Evolutionary conservation across 306 rosid species (phyloP), one percentile per base, ranked within the genome.

Genomic region (Lupinus albus): DNA sequence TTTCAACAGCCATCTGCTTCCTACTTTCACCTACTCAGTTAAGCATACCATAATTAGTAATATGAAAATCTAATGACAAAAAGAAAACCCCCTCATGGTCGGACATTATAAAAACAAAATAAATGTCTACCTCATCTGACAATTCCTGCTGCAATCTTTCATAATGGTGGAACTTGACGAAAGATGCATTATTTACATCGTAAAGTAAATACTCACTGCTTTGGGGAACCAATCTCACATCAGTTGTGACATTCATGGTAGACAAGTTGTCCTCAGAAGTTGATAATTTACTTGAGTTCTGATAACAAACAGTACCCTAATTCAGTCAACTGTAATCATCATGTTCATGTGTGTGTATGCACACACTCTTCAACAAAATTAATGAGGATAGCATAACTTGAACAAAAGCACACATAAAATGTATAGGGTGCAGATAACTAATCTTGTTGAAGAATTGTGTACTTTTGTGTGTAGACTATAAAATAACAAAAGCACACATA

Each of bases 71-170:
- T 16, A 76, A 17, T 5, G 12, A 67, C 42, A 47, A 36, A 7
- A 68, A 20, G 2, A 60, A 49, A 9, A 49, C 11, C 21, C 21
- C 44, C 12, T 10, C 20, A 14, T 18, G 6, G 50, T 46, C 57
- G 59, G 64, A 62, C 68, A 51, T 48, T 21, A 45, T 36, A 42
- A 64, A 54, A 80, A 64, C 18, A 47, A 71, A 70, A 72, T 7
- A 48, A 18, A 59, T 7, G 55, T 62, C 28, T 78, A 93, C 99
- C 99, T 86, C 76, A 15, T 52, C 66, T 17, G 83, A 74, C 36
- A 51, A 63, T 82, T 85, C 89, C 82, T 79, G 94, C 73, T 80
- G 86, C 79, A 80, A 58, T 84, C 95, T 84, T 84, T 94, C 99
- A 66, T 56, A 73, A 77, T 59, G 76, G 78, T 94, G 99, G 79